These are phyloP conservation scores for Tuber brumale DNA, from an alignment of 495 filamentous ascomycete species.

Conservation along the genomic window DNA sequence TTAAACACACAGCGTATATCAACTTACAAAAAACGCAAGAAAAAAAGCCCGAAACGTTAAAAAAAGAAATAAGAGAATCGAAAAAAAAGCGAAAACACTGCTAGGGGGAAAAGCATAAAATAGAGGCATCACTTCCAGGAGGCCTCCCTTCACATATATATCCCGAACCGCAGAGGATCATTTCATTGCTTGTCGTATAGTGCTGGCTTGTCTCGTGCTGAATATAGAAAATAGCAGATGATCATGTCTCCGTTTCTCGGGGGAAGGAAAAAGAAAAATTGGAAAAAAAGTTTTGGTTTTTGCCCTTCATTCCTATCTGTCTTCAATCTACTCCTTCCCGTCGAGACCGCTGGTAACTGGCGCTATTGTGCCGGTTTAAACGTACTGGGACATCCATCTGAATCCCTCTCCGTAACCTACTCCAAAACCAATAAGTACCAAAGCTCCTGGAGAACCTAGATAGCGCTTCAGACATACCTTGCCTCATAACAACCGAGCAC, in stretches of 20 bases:
- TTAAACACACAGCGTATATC: constrained; percentile 29
- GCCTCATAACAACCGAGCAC: constrained; percentile 97
- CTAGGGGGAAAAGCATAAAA: neutral
- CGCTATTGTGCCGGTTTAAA: constrained; percentile 46
- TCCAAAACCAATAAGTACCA: constrained; percentile 11
- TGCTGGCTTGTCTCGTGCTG: neutral
- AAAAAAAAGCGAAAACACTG: constrained; percentile 13
- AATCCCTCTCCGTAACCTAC: constrained; percentile 69
- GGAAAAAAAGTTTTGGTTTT: neutral
- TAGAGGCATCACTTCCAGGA: neutral
- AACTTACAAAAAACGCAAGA: constrained; percentile 21
- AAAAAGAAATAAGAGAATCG: constrained; percentile 32
- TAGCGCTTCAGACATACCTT: constrained; percentile 55
- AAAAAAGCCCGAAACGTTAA: constrained; percentile 16
- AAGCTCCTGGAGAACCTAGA: constrained; percentile 5
- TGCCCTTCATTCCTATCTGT: neutral
- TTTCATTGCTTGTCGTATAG: neutral
- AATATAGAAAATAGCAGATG: neutral
- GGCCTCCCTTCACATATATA: neutral
- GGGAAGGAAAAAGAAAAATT: neutral
- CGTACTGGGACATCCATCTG: constrained; percentile 72
- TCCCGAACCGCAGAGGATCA: neutral
- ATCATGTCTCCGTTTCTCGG: neutral
- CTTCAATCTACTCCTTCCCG: neutral
- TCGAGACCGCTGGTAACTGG: neutral